Base-by-base conservation (phyloP, 768 basidiomycete species). In the Galerina marginata region DNA sequence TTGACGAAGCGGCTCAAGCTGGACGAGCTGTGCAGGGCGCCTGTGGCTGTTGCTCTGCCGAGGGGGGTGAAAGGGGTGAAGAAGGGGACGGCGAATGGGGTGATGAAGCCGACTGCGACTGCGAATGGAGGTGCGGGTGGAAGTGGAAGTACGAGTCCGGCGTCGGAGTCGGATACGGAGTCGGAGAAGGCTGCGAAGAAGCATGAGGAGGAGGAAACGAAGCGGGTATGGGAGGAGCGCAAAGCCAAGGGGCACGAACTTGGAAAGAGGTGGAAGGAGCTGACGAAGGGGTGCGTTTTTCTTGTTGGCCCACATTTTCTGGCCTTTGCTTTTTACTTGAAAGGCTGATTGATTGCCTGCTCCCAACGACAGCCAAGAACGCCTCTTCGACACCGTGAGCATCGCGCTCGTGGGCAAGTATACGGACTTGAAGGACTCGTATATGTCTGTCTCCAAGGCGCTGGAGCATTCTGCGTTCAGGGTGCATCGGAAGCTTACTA, bases 361-460 rank as follows among this genome's bases (percentile, higher is more conserved):
- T 47, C 64, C 15, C 16, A 43, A n/a, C 10, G 60, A 36, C 64
- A 98, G 96, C n/a, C 93, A 96, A 75, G 96, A 98, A 72, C 87
- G 95, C 42, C 80, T 95, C 5, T 96, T 90, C 72, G 96, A 99
- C 67, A 83, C 85, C 9, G 95, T 97, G 46, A 86, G 85, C 46
- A 91, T 99, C 62, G 94, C 90, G 20, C 81, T 99, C 53, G 96
- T 99, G 14, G 96, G 96, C 46, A 99, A 99, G 77, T 99, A 99
- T 79, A 98, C 95, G 11, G 89, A 94, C 65, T 81, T 99, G 48
- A 93, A 95, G 75, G 96, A 99, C 75, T 97, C 96, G 26, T 99
- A 99, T 74, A 99, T 98, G 93, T 95, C 92, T 29, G 96, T 99
- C 57, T 89, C 88, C 69, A 99, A 99, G 81, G 87, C 97, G 20